phyloP scores from a whole-genome alignment of 1,284 basidiomycete genomes.

The Takashimella tepidaria region DNA sequence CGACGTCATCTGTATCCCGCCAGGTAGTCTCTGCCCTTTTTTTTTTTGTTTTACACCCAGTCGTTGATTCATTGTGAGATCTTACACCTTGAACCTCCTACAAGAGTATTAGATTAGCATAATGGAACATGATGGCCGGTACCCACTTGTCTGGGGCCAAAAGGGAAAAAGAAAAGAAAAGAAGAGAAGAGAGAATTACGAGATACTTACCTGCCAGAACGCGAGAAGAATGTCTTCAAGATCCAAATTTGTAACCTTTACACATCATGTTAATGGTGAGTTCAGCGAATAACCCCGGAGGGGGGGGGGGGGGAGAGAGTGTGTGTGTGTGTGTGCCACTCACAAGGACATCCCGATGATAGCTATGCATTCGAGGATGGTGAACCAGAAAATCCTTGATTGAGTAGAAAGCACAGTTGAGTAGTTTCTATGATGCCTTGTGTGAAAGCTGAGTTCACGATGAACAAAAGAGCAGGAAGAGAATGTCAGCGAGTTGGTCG shows the following conservation, averaged over 20 bases:
- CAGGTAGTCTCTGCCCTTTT: no score
- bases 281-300: no score
- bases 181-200: background rate
- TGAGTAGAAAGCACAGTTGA: constrained; percentile 39
- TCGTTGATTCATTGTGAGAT: no score
- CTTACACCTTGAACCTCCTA: constrained; percentile 24
- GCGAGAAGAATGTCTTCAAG: constrained; percentile 87
- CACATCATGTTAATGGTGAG: no score
- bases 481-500: no score
- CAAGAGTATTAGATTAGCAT: no score
- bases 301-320: no score
- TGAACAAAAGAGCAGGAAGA: no score
- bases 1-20: no score
- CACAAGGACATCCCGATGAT: constrained; percentile 70
- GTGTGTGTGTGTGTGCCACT: no score
- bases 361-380: constrained; percentile 66
- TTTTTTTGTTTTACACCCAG: no score
- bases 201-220: constrained; percentile 61
- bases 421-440: constrained; percentile 37
- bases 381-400: constrained; percentile 77
- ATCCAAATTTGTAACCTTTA: constrained; percentile 85
- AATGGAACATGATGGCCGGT: background rate
- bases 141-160: no score
- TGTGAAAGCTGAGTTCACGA: constrained; percentile 48
- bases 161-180: background rate